Conservation (phyloP, 1,284 basidiomycete genomes). For the Lignosus rhinocerotis region DNA sequence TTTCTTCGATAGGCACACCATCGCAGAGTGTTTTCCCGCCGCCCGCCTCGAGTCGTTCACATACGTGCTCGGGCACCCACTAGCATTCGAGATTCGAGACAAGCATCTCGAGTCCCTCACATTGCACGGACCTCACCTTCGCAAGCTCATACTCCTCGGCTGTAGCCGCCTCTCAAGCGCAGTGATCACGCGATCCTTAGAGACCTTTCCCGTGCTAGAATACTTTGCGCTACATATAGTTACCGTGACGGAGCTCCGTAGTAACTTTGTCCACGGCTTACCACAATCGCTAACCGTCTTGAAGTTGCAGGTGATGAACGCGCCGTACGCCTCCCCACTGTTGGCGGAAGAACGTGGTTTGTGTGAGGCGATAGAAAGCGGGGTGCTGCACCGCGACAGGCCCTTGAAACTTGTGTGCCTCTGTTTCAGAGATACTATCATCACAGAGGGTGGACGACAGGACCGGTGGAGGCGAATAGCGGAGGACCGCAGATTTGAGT, state of each 20-base stretch:
- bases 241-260: conserved; percentile 37
- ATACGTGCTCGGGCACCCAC: conserved; percentile 36
- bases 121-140: conserved; percentile 30
- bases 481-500: conserved; percentile 18
- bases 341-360: conserved; percentile 35
- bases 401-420: conserved; percentile 24
- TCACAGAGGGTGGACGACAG: conserved; percentile 29
- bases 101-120: conserved; percentile 36
- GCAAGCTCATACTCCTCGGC: conserved; percentile 40
- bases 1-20: conserved; percentile 37
- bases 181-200: conserved; percentile 34
- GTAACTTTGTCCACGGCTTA: conserved; percentile 38
- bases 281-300: conserved; percentile 33
- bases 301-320: conserved; percentile 39
- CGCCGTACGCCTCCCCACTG: conserved; percentile 34
- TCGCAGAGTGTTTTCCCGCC: conserved; percentile 31
- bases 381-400: conserved; percentile 18
- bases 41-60: conserved; percentile 37
- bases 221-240: conserved; percentile 41
- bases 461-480: conserved; percentile 34
- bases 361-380: conserved; percentile 31
- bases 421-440: conserved; percentile 30
- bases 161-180: conserved; percentile 37
- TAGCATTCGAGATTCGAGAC: conserved; percentile 42
- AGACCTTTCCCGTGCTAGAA: conserved; percentile 32